These are phyloP conservation scores for Tremellales sp. DNA, from an alignment of 1,284 basidiomycete species.

Conservation along the genomic window DNA sequence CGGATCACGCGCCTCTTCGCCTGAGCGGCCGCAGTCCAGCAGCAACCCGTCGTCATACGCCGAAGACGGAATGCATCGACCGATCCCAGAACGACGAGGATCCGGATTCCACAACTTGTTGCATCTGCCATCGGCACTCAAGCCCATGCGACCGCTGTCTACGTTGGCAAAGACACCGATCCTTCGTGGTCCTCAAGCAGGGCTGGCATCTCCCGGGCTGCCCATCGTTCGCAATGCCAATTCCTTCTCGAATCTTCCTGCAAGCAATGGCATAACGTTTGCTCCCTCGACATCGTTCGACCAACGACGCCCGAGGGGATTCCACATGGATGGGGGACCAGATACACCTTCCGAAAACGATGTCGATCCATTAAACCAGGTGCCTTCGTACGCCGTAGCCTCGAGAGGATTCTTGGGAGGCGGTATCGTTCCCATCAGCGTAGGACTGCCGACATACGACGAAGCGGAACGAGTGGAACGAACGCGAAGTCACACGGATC, in stretches of 20 bases:
- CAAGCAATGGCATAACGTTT: slow-evolving; percentile 14
- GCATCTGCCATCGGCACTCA: slow-evolving; percentile 18
- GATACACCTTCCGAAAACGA: slow-evolving; percentile 13
- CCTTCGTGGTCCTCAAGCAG: slow-evolving; percentile 8
- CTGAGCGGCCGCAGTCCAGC: slow-evolving; percentile 33
- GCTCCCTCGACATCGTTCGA: slow-evolving; percentile 12
- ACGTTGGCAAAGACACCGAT: slow-evolving; percentile 14
- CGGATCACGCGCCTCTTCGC: slow-evolving; percentile 51
- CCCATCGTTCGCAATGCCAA: slow-evolving; percentile 13
- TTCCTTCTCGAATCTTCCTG: slow-evolving; percentile 12
- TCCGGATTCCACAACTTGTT: slow-evolving; percentile 18
- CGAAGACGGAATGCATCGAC: slow-evolving; percentile 1
- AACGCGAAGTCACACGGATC: slow-evolving; percentile 26
- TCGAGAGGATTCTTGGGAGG: slow-evolving; percentile 75
- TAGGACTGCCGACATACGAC: slow-evolving; percentile 76
- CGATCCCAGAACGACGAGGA: slow-evolving; percentile 7
- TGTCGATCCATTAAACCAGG: slow-evolving; percentile 52
- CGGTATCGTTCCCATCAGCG: slow-evolving; percentile 76
- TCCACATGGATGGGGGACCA: background rate
- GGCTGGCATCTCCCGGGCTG: background rate
- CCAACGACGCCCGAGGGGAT: slow-evolving; percentile 3
- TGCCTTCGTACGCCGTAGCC: slow-evolving; percentile 74
- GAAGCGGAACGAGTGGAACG: slow-evolving; percentile 52
- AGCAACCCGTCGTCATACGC: slow-evolving; percentile 1
- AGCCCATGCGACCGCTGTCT: slow-evolving; percentile 12